Evolutionary conservation across 2,329 filamentous ascomycete genomes (phyloP), one percentile per base, ranked within the genome.

Genomic region (Phialophora macrospora): DNA sequence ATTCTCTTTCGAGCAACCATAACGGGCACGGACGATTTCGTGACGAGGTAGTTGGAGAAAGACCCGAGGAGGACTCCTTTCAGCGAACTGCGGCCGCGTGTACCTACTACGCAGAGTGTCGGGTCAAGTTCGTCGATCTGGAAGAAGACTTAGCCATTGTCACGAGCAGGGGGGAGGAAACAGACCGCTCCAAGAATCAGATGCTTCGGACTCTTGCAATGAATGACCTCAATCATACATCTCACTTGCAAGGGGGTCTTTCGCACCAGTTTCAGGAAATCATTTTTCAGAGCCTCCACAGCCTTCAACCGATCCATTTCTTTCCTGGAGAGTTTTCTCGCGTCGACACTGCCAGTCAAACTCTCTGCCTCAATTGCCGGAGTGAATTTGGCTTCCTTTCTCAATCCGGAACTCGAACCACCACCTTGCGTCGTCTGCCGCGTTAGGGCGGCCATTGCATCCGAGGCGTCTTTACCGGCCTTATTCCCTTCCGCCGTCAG

Each of bases 181-280:
- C 84, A 78, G 74, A 87, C 85, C 72, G 97, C 93, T 81, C 98
- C 95, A 0, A 93, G 96, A 70, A 99, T 93, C 81, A 98, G 85
- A 77, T 97, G 93, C 77, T 95, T 94, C 3, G 95, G 93, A 74
- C 91, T 97, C 83, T 97, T 98, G 88, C 95, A 98, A 79, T 98
- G 95, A 71, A 99, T 90, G 30, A 98, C 94, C 79, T 99, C 95
- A 38, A 99, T 90, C 58, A 97, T 92, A 55, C 97, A 91, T 64
- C 93, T 88, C 56, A 97, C 93, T 77, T 99, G 94, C 65, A 99
- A 82, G 70, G 91, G 87, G 0, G 95, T 99, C 83, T 96, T 97
- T 66, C 94, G 86, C 66, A 99, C 80, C 54, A 98, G 81, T 70
- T 89, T 90, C n/a, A 95, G 86, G 61, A 96, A 92, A 38, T 90